Conservation (phyloP, 2,329 filamentous ascomycete species). For the Clarireedia hainanense region DNA sequence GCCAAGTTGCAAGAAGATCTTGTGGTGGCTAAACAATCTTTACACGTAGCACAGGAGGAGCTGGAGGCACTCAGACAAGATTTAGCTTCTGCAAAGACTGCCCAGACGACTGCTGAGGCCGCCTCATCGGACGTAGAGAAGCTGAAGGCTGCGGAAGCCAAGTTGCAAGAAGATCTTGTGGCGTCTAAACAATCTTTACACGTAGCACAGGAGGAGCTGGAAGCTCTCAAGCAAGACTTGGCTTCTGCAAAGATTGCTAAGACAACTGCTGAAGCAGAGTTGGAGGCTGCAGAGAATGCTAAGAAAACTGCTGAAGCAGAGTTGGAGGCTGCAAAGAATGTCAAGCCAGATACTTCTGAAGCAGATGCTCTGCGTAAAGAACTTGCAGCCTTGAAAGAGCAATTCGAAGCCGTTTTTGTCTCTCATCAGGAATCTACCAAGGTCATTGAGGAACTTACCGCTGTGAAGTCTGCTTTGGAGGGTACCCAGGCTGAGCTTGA, state of each 20-base stretch:
- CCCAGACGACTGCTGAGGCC: constrained; percentile 38
- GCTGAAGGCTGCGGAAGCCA: constrained; percentile 43
- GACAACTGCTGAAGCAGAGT: constrained; percentile 40
- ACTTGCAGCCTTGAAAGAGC: constrained; percentile 40
- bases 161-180: no score
- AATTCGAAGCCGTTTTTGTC: constrained; percentile 37
- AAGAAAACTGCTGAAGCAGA: constrained; percentile 41
- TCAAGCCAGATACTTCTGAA: constrained; percentile 47
- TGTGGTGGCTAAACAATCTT: no score
- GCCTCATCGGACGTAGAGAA: constrained; percentile 27
- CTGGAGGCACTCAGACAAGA: constrained; percentile 23
- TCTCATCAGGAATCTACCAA: constrained; percentile 30
- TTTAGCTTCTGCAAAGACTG: constrained; percentile 34
- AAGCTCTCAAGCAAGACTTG: constrained; percentile 22
- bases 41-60: constrained; percentile 15
- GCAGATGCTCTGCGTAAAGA: constrained; percentile 44
- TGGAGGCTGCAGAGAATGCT: constrained; percentile 49
- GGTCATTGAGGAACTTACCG: constrained; percentile 33
- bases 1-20: no score
- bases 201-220: constrained; percentile 20
- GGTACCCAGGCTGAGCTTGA: constrained; percentile 46
- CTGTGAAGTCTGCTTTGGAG: constrained; percentile 30
- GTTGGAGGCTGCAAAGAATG: constrained; percentile 49
- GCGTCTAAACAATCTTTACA: no score
- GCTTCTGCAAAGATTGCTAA: constrained; percentile 39